Evolutionary conservation across 805 yeast genomes (phyloP), one percentile per base, ranked within the genome.

Genomic region (Blastobotrys chiropterorum): DNA sequence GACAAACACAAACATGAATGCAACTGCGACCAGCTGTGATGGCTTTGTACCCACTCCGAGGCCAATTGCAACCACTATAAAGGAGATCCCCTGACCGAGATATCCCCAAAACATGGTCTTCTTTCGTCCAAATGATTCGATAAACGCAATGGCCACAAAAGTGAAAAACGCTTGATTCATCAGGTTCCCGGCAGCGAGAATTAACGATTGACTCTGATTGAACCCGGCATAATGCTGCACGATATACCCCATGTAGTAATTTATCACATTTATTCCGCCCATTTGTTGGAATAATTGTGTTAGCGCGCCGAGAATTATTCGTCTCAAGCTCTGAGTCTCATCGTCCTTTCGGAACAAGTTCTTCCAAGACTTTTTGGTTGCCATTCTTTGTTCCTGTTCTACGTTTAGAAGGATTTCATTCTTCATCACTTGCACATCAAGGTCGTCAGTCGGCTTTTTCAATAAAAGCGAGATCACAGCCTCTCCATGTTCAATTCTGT

Each of bases 181-280:
- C 22, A 34, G 16, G 21, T 49, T 49, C 16, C 46, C 34, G 13
- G 51, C 51, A 21, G 46, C 22, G 22, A 49, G 30, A n/a, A 49
- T 43, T 8, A 49, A 44, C 3, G 38, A 26, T n/a, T 26, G 40
- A 3, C 42, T 16, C 11, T 44, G 19, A 11, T 20, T 17, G 17
- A 49, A 17, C 6, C 43, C 47, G 21, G 48, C 50, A 14, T 49
- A 19, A 21, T 38, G 34, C 38, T 46, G 41, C 4, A 52, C 48
- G 26, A 52, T 48, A 40, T 43, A 44, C 2, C 52, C 48, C 46
- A 53, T 20, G 60, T 83, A 83, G 71, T 82, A 83, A 57, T 81
- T 81, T 56, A 83, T 82, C 47, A 85, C 85, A 59, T 83, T 83
- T 69, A 85, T 80, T 60, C 88, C 88, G 48, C 85, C 78, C 59